Conservation (phyloP, 768 basidiomycete species). For the Rhizopogon roseolus region DNA sequence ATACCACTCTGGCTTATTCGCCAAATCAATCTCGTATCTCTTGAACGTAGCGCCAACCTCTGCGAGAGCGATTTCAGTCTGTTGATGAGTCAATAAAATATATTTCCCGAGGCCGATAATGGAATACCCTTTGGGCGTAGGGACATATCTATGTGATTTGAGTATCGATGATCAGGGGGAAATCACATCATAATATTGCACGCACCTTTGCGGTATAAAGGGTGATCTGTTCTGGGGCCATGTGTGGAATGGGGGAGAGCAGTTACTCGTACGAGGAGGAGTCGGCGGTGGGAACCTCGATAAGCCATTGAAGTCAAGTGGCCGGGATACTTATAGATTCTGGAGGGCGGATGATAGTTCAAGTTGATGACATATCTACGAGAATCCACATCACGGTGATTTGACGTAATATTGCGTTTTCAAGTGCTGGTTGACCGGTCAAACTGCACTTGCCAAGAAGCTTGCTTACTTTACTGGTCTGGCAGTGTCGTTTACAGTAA, state of each 20-base stretch:
- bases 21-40: slow-evolving; percentile 53
- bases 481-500: too few relatives aligned
- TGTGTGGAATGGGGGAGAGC: background rate
- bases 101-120: background rate
- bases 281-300: background rate
- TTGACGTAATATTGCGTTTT: too few relatives aligned
- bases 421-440: too few relatives aligned
- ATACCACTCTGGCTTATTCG: slow-evolving; percentile 69
- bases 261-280: background rate
- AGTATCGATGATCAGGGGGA: background rate
- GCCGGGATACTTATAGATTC: too few relatives aligned
- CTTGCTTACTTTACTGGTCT: background rate
- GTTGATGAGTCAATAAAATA: background rate
- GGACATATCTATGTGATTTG: slow-evolving; percentile 43
- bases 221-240: slow-evolving; percentile 27
- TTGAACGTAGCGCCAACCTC: slow-evolving; percentile 48
- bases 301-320: background rate
- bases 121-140: slow-evolving; percentile 49
- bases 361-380: too few relatives aligned
- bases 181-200: background rate
- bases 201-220: slow-evolving; percentile 44
- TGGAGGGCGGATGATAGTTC: too few relatives aligned
- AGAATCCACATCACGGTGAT: too few relatives aligned
- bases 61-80: slow-evolving; percentile 59
- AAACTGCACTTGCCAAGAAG: too few relatives aligned